phyloP scores from a whole-genome alignment of 306 rosid species.

The Lathyrus tuberosus region DNA sequence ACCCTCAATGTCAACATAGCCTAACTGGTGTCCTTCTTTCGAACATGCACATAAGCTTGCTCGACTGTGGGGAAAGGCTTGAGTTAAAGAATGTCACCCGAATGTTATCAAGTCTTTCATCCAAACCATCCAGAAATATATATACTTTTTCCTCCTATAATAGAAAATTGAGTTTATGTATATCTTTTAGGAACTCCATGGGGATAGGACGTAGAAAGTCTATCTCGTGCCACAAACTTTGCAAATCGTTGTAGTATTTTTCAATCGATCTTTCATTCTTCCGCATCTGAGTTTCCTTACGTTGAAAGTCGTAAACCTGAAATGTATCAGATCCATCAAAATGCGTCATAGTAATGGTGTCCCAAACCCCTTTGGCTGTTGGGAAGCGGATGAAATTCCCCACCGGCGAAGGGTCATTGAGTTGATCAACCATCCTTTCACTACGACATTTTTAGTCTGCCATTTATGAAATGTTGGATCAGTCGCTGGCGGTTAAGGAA shows the following conservation, averaged over 20 bases:
- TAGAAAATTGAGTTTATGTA: not conserved
- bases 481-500: not conserved
- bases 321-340: conserved; percentile 10
- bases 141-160: too few relatives aligned
- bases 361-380: conserved; percentile 14
- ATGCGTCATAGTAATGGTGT: not conserved
- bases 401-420: conserved; percentile 2
- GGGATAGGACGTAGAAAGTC: conserved; percentile 9
- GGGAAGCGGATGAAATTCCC: conserved; percentile 7
- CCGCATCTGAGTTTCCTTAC: not conserved
- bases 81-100: not conserved
- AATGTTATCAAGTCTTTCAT: not conserved
- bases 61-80: not conserved
- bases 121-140: not conserved
- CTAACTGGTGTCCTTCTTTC: not conserved
- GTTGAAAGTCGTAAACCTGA: conserved; percentile 6
- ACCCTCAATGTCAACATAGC: not conserved
- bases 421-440: not conserved
- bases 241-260: conserved; percentile 12
- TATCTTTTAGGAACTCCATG: not conserved
- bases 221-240: not conserved
- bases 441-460: not conserved
- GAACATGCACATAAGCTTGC: conserved; percentile 8
- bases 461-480: not conserved
- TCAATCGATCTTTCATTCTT: not conserved